Evolutionary conservation across 805 yeast genomes (phyloP).

Genomic region (Suhomyces vadensis): DNA sequence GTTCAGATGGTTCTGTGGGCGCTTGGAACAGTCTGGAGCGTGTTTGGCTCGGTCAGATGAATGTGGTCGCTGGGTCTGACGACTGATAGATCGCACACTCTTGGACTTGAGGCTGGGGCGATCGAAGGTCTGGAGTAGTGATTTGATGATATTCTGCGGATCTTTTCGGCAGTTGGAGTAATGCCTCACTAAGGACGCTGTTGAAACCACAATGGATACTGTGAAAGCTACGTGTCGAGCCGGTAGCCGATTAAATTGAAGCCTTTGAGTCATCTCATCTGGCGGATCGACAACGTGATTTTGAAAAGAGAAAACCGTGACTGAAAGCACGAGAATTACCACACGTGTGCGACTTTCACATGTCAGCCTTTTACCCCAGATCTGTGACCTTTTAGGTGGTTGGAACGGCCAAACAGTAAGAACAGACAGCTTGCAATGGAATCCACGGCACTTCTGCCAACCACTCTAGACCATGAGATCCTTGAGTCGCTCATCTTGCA

Average conservation of each 20-base stretch:
- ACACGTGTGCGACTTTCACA: background rate
- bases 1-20: background rate
- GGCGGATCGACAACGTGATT: background rate
- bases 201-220: conserved; percentile 8
- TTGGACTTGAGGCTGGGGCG: background rate
- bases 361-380: conserved; percentile 2
- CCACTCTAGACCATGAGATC: conserved; percentile 1
- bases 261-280: too few species aligned
- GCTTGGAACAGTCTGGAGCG: background rate
- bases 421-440: conserved; percentile 1
- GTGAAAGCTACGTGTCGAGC: background rate
- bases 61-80: background rate
- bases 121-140: background rate
- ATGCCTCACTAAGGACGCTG: background rate
- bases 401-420: background rate
- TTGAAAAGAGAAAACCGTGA: too few species aligned
- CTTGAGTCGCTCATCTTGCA: conserved; percentile 6
- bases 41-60: background rate
- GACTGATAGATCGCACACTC: too few species aligned
- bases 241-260: background rate
- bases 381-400: too few species aligned
- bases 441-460: background rate
- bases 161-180: conserved; percentile 2
- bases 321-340: too few species aligned
- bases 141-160: background rate